Evolutionary conservation across 2,329 filamentous ascomycete species (phyloP), one percentile per base, ranked within the genome.

Genomic region (Claviceps paspali): DNA sequence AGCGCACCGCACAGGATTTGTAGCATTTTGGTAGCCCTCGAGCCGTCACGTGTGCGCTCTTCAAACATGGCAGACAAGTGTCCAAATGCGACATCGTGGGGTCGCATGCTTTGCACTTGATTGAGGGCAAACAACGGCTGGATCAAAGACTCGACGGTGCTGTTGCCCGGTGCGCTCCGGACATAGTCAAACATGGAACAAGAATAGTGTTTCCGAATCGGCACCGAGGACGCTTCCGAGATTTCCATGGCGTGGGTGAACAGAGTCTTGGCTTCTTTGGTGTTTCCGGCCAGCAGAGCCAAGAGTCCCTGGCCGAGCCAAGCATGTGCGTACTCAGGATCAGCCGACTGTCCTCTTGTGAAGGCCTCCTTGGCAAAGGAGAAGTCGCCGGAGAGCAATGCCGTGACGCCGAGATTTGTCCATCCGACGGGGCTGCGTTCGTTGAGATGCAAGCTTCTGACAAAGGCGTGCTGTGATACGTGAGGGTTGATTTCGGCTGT

Each of bases 241-340:
- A 98, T 88, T 44, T 93, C 87, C 63, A 94, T 91, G 1, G 91
- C 88, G 53, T 98, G 91, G 1, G 83, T 87, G 52, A 95, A 94
- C 8, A 96, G 71, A 9, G 78, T 77, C 17, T 84, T 70, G 1
- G 88, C 87, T 58, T 95, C 86, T 42, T 73, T 76, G 0, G 62
- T 48, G 43, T 93, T 79, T 2, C 83, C 86, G 35, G 74, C 71
- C 21, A 88, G 62, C 12, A 87, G 66, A 4, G 91, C 86, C 36
- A 96, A 70, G 19, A 94, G 69, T 1, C 84, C 88, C 57, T 96
- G 88, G 1, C 91, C 91, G 6, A 96, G 64, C 92, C 91, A 98
- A 12, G 87, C 88, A 50, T 88, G 77, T 0, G 86, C 78, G 52
- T 88, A 94, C 45, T 95, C 88, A 0, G 92, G 91, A 53, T 98